Conservation (phyloP, 176 grass and related monocot species). For the Echinochloa phyllopogon region DNA sequence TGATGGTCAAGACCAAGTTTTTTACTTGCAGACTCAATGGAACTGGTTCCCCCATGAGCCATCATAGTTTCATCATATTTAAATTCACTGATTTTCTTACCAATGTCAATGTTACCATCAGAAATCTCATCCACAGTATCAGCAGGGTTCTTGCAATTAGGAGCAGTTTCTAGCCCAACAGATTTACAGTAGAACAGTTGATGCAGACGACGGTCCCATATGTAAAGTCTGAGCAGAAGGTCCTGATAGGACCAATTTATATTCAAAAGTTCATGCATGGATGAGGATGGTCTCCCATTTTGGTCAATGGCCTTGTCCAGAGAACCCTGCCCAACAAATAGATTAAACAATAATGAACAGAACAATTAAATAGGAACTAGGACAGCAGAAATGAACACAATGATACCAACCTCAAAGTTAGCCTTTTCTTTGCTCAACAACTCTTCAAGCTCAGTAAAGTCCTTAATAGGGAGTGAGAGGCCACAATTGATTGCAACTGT, state of each 20-base stretch:
- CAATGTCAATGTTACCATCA: conserved; percentile 1
- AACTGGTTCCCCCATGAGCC: conserved; percentile 8
- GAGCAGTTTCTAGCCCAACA: conserved; percentile 37
- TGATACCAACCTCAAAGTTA: conserved; percentile 69
- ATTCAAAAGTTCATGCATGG: conserved; percentile 63
- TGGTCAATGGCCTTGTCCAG: conserved; percentile 46
- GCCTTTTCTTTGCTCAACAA: conserved; percentile 72
- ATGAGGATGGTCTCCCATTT: conserved; percentile 44
- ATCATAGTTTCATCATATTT: conserved; percentile 8
- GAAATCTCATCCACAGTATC: conserved; percentile 33
- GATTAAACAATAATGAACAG: conserved; percentile 44
- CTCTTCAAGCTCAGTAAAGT: conserved; percentile 72
- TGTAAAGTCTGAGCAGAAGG: conserved; percentile 74
- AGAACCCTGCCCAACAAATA: conserved; percentile 59
- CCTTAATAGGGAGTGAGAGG: conserved; percentile 51
- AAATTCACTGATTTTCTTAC: conserved; percentile 39
- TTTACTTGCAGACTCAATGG: conserved; percentile 4
- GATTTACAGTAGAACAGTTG: conserved; percentile 66
- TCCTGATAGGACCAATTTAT: conserved; percentile 92
- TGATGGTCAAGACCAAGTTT: conserved; percentile 32
- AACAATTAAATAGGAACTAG: conserved; percentile 24
- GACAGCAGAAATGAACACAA: conserved; percentile 27
- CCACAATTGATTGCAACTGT: conserved; percentile 27
- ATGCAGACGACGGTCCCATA: conserved; percentile 86
- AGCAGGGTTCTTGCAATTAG: conserved; percentile 40